Evolutionary conservation across 805 yeast genomes (phyloP), one percentile per base, ranked within the genome.

Genomic region (Suhomyces canberraensis): DNA sequence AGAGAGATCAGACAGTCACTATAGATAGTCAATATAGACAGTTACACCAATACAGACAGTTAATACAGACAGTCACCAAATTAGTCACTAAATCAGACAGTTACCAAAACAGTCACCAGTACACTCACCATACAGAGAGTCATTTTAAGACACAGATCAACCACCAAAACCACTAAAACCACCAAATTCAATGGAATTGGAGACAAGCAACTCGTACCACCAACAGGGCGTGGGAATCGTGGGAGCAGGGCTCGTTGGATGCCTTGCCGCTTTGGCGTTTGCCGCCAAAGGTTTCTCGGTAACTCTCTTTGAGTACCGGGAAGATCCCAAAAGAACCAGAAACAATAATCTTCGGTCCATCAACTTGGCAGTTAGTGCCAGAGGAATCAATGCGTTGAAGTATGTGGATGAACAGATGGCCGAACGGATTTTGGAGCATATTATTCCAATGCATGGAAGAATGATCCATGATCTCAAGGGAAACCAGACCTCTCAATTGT

Each of bases 221-320:
- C 44, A 39, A 25, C 49, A 45, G 17, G 47, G 52, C 3, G 58
- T 68, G 3, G 88, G 77, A 1, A 70, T 90, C 19, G 75, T 90
- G 13, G 97, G 97, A 1, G 95, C 93, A 1, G 97, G 97, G 0
- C 76, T 86, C 4, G 97, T 90, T 2, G 97, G 97, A 0, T 76
- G 93, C 36, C 66, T 88, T 4, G 75, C 90, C 0, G 93, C 96
- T 0, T 58, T 90, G n/a, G 93, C 91, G 0, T 73, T 90, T 25
- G 76, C 81, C 3, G 70, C 78, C 38, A 71, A 77, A 37, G 96
- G 95, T 8, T 83, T 76, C 58, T 41, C 73, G 1, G 97, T 90
- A 15, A 71, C 80, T 0, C 53, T 90, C 3, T 84, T 75, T 45
- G 97, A 90, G 46, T 62, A 76, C 26, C 71, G 96, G 62, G 45